Conservation (phyloP, 805 yeast genomes). For the Saccharomycopsis sp. region DNA sequence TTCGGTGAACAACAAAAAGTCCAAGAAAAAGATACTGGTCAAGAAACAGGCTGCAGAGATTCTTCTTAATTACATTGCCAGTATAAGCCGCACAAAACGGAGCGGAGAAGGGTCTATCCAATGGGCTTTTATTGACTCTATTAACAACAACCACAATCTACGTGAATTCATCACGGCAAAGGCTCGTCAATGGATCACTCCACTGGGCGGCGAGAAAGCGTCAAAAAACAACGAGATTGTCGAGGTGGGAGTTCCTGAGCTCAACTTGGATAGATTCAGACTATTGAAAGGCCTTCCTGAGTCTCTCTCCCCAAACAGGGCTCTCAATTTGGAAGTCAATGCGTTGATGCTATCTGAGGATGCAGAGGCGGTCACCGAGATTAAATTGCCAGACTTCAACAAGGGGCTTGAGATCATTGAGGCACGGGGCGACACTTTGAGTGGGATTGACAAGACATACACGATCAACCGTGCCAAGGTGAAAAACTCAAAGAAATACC, state of each 20-base stretch:
- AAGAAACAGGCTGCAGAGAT: neutral
- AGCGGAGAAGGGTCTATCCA: neutral
- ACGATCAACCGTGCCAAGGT: neutral
- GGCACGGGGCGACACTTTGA: neutral
- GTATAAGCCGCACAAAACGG: neutral
- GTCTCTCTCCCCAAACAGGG: neutral
- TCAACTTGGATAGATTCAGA: neutral
- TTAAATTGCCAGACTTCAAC: neutral
- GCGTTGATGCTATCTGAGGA: neutral
- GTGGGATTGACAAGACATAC: neutral
- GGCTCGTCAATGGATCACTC: neutral
- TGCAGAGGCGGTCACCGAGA: neutral
- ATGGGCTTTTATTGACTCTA: neutral
- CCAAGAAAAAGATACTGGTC: neutral
- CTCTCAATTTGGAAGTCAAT: neutral
- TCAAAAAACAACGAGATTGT: neutral
- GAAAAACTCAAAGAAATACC: neutral
- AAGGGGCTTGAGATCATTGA: neutral
- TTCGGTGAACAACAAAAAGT: neutral
- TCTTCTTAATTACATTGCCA: neutral
- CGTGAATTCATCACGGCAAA: neutral
- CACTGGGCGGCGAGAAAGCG: neutral
- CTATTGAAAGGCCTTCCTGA: neutral
- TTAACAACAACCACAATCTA: neutral
- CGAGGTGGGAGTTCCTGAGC: neutral